Conservation (phyloP, 129 eudicot species). For the Cynara cardunculus region DNA sequence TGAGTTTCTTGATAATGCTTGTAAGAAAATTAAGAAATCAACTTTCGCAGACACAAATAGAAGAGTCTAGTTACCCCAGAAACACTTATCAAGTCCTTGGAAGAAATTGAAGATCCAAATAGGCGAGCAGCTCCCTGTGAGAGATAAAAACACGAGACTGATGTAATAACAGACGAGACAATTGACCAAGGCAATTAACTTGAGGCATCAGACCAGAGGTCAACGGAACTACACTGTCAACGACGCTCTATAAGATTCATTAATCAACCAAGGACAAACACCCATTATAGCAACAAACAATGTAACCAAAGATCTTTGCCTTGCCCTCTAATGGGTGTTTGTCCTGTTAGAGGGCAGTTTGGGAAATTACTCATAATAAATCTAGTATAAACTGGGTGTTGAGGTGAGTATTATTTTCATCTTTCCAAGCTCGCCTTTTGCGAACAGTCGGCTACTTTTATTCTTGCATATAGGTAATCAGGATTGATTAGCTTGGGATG, state of each 20-base stretch:
- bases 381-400: too few species aligned
- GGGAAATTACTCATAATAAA: too few species aligned
- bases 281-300: too few species aligned
- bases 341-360: too few species aligned
- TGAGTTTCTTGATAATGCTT: neutral
- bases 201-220: neutral
- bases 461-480: neutral
- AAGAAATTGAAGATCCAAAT: slow-evolving; percentile 90
- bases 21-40: neutral
- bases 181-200: neutral
- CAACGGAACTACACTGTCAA: neutral
- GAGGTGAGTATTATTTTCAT: too few species aligned
- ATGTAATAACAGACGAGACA: neutral
- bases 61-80: slow-evolving; percentile 69
- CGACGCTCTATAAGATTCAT: neutral
- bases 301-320: too few species aligned
- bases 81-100: slow-evolving; percentile 83
- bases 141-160: neutral
- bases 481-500: neutral
- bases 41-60: neutral
- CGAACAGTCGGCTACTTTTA: too few species aligned
- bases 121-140: slow-evolving; percentile 95
- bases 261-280: too few species aligned
- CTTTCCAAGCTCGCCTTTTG: neutral
- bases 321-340: too few species aligned